phyloP scores from a whole-genome alignment of 202 grass and related monocot genomes.

The Eragrostis tef region DNA sequence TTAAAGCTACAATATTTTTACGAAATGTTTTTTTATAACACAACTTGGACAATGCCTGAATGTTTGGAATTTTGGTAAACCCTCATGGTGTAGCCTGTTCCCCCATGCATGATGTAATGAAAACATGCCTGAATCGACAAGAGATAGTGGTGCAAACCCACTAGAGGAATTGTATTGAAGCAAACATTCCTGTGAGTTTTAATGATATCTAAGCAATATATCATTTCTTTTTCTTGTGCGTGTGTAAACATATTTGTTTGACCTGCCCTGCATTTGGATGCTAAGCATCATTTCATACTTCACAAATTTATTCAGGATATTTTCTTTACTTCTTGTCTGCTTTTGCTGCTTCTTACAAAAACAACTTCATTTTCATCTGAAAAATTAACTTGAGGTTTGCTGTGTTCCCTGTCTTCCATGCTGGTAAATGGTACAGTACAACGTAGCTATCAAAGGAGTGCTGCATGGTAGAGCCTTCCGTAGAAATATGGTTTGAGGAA shows the following conservation, averaged over 20 bases:
- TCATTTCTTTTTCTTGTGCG: not conserved
- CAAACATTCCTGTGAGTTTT: conserved; percentile 4
- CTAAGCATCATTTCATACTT: conserved; percentile 1
- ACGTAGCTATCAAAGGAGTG: not conserved
- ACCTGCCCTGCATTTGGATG: not conserved
- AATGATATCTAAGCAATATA: not conserved
- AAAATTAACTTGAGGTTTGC: not conserved
- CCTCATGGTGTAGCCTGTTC: not conserved
- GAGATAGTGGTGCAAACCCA: conserved; percentile 29
- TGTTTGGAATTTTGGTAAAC: not conserved
- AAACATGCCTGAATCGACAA: conserved; percentile 1
- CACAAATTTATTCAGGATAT: not conserved
- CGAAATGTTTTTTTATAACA: not conserved
- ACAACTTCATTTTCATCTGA: conserved; percentile 9
- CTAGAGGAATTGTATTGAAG: not conserved
- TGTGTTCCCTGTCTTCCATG: not conserved
- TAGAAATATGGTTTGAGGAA: conserved; percentile 6
- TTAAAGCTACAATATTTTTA: not conserved
- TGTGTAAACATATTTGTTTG: conserved; percentile 13
- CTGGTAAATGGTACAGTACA: not conserved
- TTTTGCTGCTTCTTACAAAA: conserved; percentile 32
- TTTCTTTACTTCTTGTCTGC: conserved; percentile 13
- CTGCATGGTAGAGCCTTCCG: conserved; percentile 29
- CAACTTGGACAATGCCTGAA: not conserved
- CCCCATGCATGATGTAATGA: conserved; percentile 1